Evolutionary conservation across 1,139 yeast species (phyloP).

Genomic region (Kurtzmaniella natalensis): DNA sequence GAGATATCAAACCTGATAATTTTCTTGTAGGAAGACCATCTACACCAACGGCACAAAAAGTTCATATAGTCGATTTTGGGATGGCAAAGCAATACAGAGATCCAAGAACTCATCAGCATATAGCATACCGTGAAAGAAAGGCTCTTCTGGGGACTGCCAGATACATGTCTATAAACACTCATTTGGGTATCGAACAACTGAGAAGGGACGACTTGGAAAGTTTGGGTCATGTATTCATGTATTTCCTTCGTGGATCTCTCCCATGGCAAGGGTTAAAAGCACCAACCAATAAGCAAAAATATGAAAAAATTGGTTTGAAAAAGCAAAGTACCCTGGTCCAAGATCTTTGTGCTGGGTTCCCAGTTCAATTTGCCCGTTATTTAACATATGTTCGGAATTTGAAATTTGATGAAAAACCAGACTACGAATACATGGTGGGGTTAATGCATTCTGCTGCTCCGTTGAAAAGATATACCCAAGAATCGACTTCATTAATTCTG

Average conservation of each 20-base stretch:
- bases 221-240: slow-evolving; percentile 91
- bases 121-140: slow-evolving; percentile 93
- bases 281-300: slow-evolving; percentile 94
- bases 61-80: slow-evolving; percentile 82
- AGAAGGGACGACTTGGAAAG: slow-evolving; percentile 96
- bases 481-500: too few species aligned
- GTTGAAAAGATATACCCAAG: not conserved
- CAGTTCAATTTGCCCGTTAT: slow-evolving; percentile 83
- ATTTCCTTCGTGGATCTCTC: slow-evolving; percentile 86
- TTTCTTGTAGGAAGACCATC: slow-evolving; percentile 78
- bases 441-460: slow-evolving; percentile 23
- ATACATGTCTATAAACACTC: slow-evolving; percentile 96
- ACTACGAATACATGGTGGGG: slow-evolving; percentile 56
- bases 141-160: slow-evolving; percentile 95
- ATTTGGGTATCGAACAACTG: slow-evolving; percentile 92
- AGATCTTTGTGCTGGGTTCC: slow-evolving; percentile 78
- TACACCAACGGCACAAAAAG: slow-evolving; percentile 43
- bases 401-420: slow-evolving; percentile 93
- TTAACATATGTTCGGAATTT: slow-evolving; percentile 77
- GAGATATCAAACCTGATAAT: slow-evolving; percentile 96
- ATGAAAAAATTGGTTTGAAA: slow-evolving; percentile 94
- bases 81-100: slow-evolving; percentile 98
- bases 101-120: slow-evolving; percentile 91
- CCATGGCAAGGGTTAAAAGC: slow-evolving; percentile 99
- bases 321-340: slow-evolving; percentile 80